phyloP scores from a whole-genome alignment of 2,329 filamentous ascomycete species.

The Colletotrichum gigasporum region DNA sequence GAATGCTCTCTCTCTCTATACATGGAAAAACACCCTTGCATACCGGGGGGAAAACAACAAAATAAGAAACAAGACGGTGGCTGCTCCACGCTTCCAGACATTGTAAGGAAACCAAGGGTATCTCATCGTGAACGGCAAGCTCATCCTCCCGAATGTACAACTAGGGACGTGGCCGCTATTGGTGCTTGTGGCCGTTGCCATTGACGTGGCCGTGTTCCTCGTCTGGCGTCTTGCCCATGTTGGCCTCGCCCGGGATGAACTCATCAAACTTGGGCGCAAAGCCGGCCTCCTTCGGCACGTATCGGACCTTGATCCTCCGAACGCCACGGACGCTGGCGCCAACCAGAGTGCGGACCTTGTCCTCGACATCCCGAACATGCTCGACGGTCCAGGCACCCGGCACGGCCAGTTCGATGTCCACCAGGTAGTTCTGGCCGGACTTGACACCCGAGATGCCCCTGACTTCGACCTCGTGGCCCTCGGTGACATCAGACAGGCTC shows the following conservation, averaged over 20 bases:
- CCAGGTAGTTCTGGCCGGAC: slow-evolving; percentile 94
- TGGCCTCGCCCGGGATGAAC: slow-evolving; percentile 75
- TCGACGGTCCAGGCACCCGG: slow-evolving; percentile 81
- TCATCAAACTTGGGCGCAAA: slow-evolving; percentile 74
- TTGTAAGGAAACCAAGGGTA: slow-evolving; percentile 28
- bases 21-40: background rate
- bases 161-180: slow-evolving; percentile 23
- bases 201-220: slow-evolving; percentile 52
- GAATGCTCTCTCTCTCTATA: slow-evolving; percentile 16
- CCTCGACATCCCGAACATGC: slow-evolving; percentile 76
- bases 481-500: slow-evolving; percentile 63
- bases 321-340: slow-evolving; percentile 85
- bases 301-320: slow-evolving; percentile 83
- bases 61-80: background rate
- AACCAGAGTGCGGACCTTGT: slow-evolving; percentile 75
- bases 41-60: background rate
- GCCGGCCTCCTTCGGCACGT: slow-evolving; percentile 74
- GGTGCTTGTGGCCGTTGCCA: slow-evolving; percentile 40
- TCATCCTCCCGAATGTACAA: slow-evolving; percentile 18
- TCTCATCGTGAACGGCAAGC: slow-evolving; percentile 30
- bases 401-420: slow-evolving; percentile 88
- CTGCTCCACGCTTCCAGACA: slow-evolving; percentile 13
- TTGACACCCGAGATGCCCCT: slow-evolving; percentile 89
- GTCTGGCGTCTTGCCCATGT: slow-evolving; percentile 67
- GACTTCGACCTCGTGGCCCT: slow-evolving; percentile 71